These are phyloP conservation scores for Trichoderma sp. DNA, from an alignment of 2,329 filamentous ascomycete species.

Conservation along the genomic window DNA sequence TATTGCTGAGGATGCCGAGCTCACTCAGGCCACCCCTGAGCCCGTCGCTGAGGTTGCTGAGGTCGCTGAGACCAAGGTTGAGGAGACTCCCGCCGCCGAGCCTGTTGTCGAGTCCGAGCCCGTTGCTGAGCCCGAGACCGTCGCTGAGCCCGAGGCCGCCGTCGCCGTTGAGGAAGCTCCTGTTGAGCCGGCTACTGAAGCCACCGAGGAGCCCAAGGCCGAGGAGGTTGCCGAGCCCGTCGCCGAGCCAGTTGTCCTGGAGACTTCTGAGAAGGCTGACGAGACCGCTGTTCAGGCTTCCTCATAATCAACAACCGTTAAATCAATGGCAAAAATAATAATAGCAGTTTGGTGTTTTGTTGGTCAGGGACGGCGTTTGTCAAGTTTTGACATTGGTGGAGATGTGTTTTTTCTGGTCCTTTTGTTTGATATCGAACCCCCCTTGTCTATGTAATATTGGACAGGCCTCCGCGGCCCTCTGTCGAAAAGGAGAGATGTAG, in stretches of 20 bases:
- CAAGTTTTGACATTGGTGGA: slow-evolving; percentile 13
- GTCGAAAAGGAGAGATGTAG: slow-evolving; percentile 19
- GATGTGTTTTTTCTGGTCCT: background rate
- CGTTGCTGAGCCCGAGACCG: background rate
- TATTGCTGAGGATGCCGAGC: slow-evolving; percentile 15
- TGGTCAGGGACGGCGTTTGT: slow-evolving; percentile 10
- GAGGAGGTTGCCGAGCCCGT: slow-evolving; percentile 16
- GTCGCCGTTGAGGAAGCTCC: background rate
- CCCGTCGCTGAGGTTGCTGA: slow-evolving; percentile 1
- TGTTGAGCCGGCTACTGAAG: slow-evolving; percentile 6
- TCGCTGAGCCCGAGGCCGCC: background rate
- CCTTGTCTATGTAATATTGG: slow-evolving; percentile 17
- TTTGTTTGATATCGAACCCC: slow-evolving; percentile 7
- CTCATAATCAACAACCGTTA: background rate
- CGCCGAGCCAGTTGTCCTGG: background rate
- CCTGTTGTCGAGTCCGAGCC: background rate
- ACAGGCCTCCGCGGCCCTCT: background rate
- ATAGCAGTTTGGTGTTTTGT: slow-evolving; percentile 7
- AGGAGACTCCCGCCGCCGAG: background rate
- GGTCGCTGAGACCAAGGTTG: background rate
- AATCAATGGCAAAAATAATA: slow-evolving; percentile 7
- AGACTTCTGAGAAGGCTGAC: background rate
- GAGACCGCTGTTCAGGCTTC: background rate
- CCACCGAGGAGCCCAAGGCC: slow-evolving; percentile 17
- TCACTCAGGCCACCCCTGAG: slow-evolving; percentile 14